Percentiles rank a stretch among this genome's conserved stretches.
Conservation (phyloP, 768 basidiomycete genomes). For the Trametes maxima region DNA sequence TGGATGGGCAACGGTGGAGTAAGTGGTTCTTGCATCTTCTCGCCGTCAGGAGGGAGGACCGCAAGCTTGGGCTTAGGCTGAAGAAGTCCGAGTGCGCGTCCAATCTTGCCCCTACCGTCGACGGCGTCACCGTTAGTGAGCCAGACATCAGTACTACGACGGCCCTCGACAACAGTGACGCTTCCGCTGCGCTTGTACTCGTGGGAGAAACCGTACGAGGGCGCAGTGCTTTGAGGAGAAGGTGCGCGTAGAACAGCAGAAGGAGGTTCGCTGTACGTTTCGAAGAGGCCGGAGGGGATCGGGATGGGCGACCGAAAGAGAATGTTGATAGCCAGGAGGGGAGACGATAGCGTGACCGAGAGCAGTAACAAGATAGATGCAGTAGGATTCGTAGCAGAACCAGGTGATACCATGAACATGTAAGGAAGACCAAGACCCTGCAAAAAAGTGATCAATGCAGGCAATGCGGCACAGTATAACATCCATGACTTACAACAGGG, state of each 20-base stretch:
- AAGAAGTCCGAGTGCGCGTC: conserved; percentile 65
- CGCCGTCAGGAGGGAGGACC: conserved; percentile 61
- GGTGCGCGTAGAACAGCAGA: conserved; percentile 45
- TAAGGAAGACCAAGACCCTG: conserved; percentile 70
- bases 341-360: conserved; percentile 69
- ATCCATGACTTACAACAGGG: conserved; percentile 57
- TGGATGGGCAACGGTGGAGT: conserved; percentile 68
- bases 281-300: conserved; percentile 67
- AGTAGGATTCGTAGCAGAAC: conserved; percentile 42
- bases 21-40: conserved; percentile 37
- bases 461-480: background rate
- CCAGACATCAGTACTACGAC: conserved; percentile 78
- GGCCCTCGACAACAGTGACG: conserved; percentile 65
- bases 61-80: conserved; percentile 66
- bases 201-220: conserved; percentile 47
- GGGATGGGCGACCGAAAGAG: conserved; percentile 64
- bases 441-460: background rate
- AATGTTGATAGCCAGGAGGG: conserved; percentile 63
- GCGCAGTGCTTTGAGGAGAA: conserved; percentile 44
- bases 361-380: conserved; percentile 57
- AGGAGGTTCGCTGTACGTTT: conserved; percentile 47
- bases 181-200: conserved; percentile 68
- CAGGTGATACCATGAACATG: conserved; percentile 44
- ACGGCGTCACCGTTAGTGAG: conserved; percentile 71
- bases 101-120: conserved; percentile 62